Base-by-base conservation (phyloP, 108 stramenopile genomes). In the Stephanodiscus minutulus region DNA sequence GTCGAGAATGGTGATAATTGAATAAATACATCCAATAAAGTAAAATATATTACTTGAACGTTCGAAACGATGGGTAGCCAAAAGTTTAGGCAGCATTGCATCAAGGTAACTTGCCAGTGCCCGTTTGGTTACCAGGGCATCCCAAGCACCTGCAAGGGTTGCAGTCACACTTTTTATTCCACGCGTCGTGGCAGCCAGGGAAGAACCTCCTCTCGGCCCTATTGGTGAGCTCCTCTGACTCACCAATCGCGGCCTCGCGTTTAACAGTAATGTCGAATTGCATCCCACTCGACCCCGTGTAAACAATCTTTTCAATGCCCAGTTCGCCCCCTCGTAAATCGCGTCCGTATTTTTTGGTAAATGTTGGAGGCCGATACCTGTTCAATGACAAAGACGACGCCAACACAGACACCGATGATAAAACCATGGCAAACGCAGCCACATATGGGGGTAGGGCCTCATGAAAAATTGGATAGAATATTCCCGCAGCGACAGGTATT, bases 401-500 rank as follows among this genome's bases (percentile, higher is more conserved):
- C n/a, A 93, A 67, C 9, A 93, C 91, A 27, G 77, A 82, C 10
- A 93, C 66, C 7, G 86, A 87, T 25, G 85, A 86, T 52, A 93
- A 54, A 11, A 85, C 91, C 91, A 95, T 92, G 15, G 88, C 86
- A 53, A 90, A 63, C 47, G 86, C 94, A n/a, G 94, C 94, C 35
- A 87, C 58, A 43, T 72, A 83, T 7, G 94, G 91, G 24, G 91
- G 94, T 11, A 95, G 76, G 9, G 64, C 61, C 44, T 60, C 61
- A 20, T 84, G 84, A 9, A 88, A 69, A 12, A 76, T 36, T 12
- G 96, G 95, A 60, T 89, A 95, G 6, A 95, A 75, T 24, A 90
- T 57, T 21, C 96, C 96, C 6, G 92, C 91, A 21, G 96, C 96
- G 1, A 96, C 43, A 0, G 96, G 96, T 21, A 97, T 90, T 27